Percentiles rank a stretch among this genome's conserved stretches.
Evolutionary conservation across 805 yeast genomes (phyloP).

Genomic region (Yamadazyma sp.): DNA sequence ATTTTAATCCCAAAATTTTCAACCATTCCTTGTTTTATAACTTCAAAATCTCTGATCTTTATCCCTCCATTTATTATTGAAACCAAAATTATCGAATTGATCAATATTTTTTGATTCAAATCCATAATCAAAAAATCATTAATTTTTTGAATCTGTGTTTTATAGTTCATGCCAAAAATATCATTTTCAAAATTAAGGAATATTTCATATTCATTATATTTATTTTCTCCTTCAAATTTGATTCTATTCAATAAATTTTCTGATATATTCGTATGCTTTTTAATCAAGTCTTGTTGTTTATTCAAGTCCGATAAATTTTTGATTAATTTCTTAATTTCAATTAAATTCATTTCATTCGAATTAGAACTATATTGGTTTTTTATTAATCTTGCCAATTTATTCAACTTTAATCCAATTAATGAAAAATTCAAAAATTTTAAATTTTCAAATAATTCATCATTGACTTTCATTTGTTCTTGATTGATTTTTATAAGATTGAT

Average conservation of each 20-base stretch:
- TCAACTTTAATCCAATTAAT: constrained; percentile 70
- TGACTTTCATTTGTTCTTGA: constrained; percentile 22
- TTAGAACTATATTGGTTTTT: constrained; percentile 54
- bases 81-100: constrained; percentile 56
- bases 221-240: constrained; percentile 19
- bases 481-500: constrained; percentile 29
- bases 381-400: constrained; percentile 64
- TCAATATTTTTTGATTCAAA: constrained; percentile 38
- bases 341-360: constrained; percentile 14
- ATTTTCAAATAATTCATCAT: constrained; percentile 48
- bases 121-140: constrained; percentile 39
- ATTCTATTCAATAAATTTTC: constrained; percentile 56
- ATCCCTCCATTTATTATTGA: constrained; percentile 68
- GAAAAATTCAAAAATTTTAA: constrained; percentile 74
- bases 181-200: constrained; percentile 68
- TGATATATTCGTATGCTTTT: constrained; percentile 72
- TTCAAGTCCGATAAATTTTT: constrained; percentile 66
- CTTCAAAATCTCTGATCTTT: constrained; percentile 57
- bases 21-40: constrained; percentile 51
- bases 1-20: constrained; percentile 64
- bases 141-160: constrained; percentile 23
- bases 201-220: constrained; percentile 36
- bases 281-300: constrained; percentile 60
- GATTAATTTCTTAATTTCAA: constrained; percentile 69
- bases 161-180: constrained; percentile 46